Conservation (phyloP, 371 early-diverging fungal genomes). For the Zancudomyces culisetae region DNA sequence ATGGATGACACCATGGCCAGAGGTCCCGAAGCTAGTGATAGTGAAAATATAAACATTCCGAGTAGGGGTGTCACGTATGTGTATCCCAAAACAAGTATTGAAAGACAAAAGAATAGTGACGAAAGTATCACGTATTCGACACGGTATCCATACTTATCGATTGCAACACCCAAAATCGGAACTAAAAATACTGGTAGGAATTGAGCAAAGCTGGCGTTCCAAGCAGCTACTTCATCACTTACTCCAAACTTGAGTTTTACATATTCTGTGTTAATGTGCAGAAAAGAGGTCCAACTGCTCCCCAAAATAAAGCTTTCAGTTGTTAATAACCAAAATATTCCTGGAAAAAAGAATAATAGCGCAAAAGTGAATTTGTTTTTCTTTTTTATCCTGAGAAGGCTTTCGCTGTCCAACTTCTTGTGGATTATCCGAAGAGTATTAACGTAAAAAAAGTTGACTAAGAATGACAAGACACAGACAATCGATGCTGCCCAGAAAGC, state of each 20-base stretch:
- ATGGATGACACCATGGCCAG: constrained; percentile 42
- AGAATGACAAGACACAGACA: constrained; percentile 37
- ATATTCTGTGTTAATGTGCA: constrained; percentile 50
- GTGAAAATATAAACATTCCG: constrained; percentile 39
- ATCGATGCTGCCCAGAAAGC: constrained; percentile 46
- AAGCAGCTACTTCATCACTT: constrained; percentile 34
- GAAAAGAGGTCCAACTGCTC: constrained; percentile 50
- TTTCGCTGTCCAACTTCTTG: constrained; percentile 11
- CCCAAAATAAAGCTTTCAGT: constrained; percentile 40
- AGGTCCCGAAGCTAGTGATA: constrained; percentile 44
- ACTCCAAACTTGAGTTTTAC: constrained; percentile 38
- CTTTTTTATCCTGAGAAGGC: constrained; percentile 25
- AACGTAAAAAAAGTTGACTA: constrained; percentile 39
- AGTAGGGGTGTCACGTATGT: constrained; percentile 29
- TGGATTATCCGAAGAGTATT: constrained; percentile 24
- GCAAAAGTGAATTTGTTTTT: constrained; percentile 39
- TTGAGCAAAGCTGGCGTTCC: constrained; percentile 42
- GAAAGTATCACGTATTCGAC: constrained; percentile 31
- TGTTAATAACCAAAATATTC: constrained; percentile 41
- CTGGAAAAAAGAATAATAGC: constrained; percentile 35
- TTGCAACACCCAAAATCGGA: constrained; percentile 40
- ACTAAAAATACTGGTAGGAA: constrained; percentile 41
- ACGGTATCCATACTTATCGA: constrained; percentile 39
- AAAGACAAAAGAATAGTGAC: constrained; percentile 21
- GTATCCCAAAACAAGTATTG: constrained; percentile 34